These are phyloP conservation scores for Trichophyton verrucosum DNA, from an alignment of 2,329 filamentous ascomycete species.

Conservation along the genomic window DNA sequence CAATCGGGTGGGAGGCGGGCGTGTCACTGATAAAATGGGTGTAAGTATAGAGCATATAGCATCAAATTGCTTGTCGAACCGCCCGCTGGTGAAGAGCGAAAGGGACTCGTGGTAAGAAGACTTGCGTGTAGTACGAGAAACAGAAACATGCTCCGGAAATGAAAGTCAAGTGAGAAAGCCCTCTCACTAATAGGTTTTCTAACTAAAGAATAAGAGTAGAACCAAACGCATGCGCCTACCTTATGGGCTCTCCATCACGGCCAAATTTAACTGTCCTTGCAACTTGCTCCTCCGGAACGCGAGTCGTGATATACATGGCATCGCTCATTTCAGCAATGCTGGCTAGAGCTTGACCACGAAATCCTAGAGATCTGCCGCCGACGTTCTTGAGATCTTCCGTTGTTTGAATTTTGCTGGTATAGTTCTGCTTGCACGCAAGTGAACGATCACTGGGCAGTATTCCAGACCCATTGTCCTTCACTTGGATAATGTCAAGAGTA, in stretches of 20 bases:
- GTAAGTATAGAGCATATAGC: neutral
- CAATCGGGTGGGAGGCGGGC: slow-evolving; percentile 43
- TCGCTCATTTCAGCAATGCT: slow-evolving; percentile 49
- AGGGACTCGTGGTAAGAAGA: no score
- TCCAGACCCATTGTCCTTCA: slow-evolving; percentile 52
- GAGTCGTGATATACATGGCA: slow-evolving; percentile 41
- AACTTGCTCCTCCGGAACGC: slow-evolving; percentile 44
- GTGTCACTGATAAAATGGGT: neutral
- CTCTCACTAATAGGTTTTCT: no score
- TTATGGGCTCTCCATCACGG: slow-evolving; percentile 37
- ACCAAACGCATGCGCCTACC: slow-evolving; percentile 20
- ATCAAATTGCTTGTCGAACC: no score
- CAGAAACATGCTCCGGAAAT: no score
- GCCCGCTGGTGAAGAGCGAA: no score
- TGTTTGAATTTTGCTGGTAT: slow-evolving; percentile 51
- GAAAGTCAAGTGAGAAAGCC: no score
- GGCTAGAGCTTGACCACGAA: slow-evolving; percentile 52
- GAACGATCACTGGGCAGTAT: slow-evolving; percentile 45
- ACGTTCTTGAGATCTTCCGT: slow-evolving; percentile 44
- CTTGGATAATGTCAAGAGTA: slow-evolving; percentile 49
- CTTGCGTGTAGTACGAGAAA: no score
- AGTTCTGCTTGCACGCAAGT: slow-evolving; percentile 45
- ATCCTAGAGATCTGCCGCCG: slow-evolving; percentile 48
- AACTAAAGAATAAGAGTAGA: neutral
- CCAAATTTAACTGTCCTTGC: slow-evolving; percentile 41